A percentile compares a stretch with the other conserved stretches of the same genome.
Evolutionary conservation across 2,329 filamentous ascomycete species (phyloP).

Genomic region (Aspergillus sp.): DNA sequence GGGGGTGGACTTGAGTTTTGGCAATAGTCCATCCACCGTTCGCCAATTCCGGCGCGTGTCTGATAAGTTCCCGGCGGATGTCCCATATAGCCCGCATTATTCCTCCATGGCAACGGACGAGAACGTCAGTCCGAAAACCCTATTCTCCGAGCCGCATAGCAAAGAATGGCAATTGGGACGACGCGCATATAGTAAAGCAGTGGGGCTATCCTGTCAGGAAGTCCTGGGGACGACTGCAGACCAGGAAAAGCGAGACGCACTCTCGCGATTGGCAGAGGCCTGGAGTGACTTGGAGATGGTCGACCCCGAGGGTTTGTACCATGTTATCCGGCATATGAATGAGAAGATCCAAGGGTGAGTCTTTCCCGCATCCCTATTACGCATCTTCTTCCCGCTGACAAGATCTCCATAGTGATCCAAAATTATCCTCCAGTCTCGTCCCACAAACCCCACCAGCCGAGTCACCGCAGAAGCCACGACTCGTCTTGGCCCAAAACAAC

Average conservation of each 20-base stretch:
- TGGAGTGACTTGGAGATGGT: conserved; percentile 76
- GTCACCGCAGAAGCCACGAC: conserved; percentile 50
- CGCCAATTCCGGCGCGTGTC: conserved; percentile 86
- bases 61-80: conserved; percentile 45
- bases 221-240: conserved; percentile 69
- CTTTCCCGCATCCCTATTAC: not conserved
- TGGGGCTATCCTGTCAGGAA: conserved; percentile 79
- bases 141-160: conserved; percentile 36
- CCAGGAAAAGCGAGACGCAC: conserved; percentile 68
- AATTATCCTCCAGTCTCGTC: conserved; percentile 30
- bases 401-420: conserved; percentile 24
- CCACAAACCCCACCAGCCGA: conserved; percentile 29
- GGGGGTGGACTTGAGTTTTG: conserved; percentile 84
- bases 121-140: conserved; percentile 31
- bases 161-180: conserved; percentile 81
- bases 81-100: conserved; percentile 15
- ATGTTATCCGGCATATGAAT: conserved; percentile 70
- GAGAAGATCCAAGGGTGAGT: conserved; percentile 54
- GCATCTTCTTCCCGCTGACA: conserved; percentile 1
- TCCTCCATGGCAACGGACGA: conserved; percentile 29
- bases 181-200: conserved; percentile 68
- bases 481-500: conserved; percentile 72
- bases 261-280: conserved; percentile 75
- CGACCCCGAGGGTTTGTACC: conserved; percentile 83
- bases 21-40: conserved; percentile 85